phyloP scores from a whole-genome alignment of 257 asterid species.

The Jacaranda mimosifolia region DNA sequence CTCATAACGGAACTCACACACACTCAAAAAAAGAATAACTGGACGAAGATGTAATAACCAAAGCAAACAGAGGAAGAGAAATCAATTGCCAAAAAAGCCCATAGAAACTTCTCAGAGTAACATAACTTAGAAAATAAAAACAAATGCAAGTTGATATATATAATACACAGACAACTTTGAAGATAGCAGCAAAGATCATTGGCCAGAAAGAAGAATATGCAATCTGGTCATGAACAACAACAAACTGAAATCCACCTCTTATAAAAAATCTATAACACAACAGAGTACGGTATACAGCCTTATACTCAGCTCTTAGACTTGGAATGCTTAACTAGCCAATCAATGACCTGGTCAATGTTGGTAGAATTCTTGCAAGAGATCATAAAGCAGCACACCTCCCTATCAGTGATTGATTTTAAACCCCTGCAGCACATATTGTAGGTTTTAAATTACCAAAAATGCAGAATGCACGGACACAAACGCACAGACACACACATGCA shows the following conservation, averaged over 20 bases:
- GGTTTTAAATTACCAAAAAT: neutral
- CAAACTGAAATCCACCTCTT: constrained; percentile 38
- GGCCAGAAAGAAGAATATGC: constrained; percentile 45
- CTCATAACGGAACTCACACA: neutral
- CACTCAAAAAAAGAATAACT: neutral
- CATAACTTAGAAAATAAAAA: constrained; percentile 31
- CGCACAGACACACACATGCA: too few species aligned
- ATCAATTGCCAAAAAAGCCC: constrained; percentile 30
- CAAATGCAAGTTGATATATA: constrained; percentile 41
- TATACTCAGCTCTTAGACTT: constrained; percentile 79
- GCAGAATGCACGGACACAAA: neutral
- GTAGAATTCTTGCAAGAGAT: constrained; percentile 97
- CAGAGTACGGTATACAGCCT: constrained; percentile 21
- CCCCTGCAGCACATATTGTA: constrained; percentile 63
- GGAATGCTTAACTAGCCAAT: constrained; percentile 96
- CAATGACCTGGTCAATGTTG: constrained; percentile 93
- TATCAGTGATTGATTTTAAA: constrained; percentile 74
- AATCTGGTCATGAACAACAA: constrained; percentile 40
- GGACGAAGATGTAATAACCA: neutral
- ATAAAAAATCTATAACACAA: constrained; percentile 43
- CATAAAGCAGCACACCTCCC: constrained; percentile 99
- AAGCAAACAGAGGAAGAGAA: neutral
- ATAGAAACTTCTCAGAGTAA: constrained; percentile 31
- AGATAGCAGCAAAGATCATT: constrained; percentile 43
- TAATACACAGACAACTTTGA: constrained; percentile 43